phyloP scores from a whole-genome alignment of 75 land plant genomes.

The Selaginella tamariscina region DNA sequence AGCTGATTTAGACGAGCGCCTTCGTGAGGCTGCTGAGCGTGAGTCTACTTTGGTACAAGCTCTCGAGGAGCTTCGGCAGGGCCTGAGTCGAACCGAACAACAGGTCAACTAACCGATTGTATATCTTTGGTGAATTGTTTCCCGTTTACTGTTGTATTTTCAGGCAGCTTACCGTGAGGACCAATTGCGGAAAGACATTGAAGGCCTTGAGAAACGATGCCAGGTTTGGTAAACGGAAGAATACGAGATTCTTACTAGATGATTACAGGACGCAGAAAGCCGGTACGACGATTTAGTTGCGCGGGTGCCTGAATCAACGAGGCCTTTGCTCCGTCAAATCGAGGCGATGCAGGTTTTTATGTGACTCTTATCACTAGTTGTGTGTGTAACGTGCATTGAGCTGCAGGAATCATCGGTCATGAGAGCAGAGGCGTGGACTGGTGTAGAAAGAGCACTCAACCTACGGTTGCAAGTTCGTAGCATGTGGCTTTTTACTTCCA shows the following conservation, averaged over 20 bases:
- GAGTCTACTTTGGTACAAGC: slow-evolving; percentile 76
- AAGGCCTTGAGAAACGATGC: slow-evolving; percentile 89
- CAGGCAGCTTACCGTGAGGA: slow-evolving; percentile 91
- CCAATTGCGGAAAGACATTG: slow-evolving; percentile 63
- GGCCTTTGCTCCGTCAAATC: slow-evolving; percentile 94
- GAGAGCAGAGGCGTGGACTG: slow-evolving; percentile 94
- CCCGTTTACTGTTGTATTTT: too few relatives aligned
- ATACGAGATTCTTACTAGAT: too few relatives aligned
- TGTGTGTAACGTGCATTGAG: too few relatives aligned
- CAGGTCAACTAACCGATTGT: slow-evolving; percentile 73
- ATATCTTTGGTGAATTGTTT: slow-evolving; percentile 10
- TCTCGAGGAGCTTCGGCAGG: slow-evolving; percentile 84
- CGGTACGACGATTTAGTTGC: slow-evolving; percentile 83
- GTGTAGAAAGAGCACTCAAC: slow-evolving; percentile 76
- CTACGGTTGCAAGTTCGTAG: slow-evolving; percentile 64
- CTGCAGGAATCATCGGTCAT: slow-evolving; percentile 62
- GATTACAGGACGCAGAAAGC: slow-evolving; percentile 77
- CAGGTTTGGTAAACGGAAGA: too few relatives aligned
- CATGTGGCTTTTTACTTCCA: neutral
- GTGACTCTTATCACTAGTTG: too few relatives aligned
- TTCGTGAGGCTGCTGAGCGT: slow-evolving; percentile 72
- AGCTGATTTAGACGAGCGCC: slow-evolving; percentile 58
- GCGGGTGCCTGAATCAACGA: slow-evolving; percentile 96
- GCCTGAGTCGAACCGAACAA: slow-evolving; percentile 71
- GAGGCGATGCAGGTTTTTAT: slow-evolving; percentile 99